phyloP scores from a whole-genome alignment of 768 basidiomycete species.

The Leccinum barrowsii region DNA sequence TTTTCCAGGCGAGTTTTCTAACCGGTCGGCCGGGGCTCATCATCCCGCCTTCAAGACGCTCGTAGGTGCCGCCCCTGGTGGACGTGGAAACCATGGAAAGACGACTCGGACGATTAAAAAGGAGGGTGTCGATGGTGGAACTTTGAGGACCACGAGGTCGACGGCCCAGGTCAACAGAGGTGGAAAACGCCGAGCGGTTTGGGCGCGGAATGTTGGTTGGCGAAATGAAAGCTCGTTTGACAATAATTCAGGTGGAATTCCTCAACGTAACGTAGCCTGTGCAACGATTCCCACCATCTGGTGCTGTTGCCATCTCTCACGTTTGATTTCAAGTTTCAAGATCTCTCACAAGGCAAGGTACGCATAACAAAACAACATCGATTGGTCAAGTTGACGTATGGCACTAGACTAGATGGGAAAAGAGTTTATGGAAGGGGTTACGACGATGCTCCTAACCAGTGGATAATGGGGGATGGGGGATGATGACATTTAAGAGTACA shows the following conservation, averaged over 20 bases:
- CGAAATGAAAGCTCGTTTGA: background rate
- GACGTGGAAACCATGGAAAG: conserved; percentile 24
- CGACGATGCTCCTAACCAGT: conserved; percentile 56
- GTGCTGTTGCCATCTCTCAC: background rate
- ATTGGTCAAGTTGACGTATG: background rate
- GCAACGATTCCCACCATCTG: background rate
- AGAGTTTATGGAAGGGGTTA: conserved; percentile 33
- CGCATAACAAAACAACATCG: background rate
- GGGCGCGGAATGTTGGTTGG: conserved; percentile 21
- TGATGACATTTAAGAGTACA: conserved; percentile 30
- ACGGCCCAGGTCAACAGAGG: conserved; percentile 26
- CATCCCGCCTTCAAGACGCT: conserved; percentile 56
- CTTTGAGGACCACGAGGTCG: conserved; percentile 24
- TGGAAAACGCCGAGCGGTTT: conserved; percentile 25
- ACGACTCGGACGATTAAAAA: background rate
- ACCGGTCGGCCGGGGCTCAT: conserved; percentile 43
- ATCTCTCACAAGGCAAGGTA: background rate
- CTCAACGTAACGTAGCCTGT: no score
- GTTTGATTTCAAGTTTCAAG: background rate
- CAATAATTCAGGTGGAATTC: background rate
- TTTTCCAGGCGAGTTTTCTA: conserved; percentile 55
- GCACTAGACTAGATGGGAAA: conserved; percentile 5
- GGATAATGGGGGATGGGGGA: conserved; percentile 33
- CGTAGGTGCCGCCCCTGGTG: conserved; percentile 47
- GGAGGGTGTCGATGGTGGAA: background rate